Conservation (phyloP, 1,139 yeast species). For the Sugiyamaella grinbergsii region DNA sequence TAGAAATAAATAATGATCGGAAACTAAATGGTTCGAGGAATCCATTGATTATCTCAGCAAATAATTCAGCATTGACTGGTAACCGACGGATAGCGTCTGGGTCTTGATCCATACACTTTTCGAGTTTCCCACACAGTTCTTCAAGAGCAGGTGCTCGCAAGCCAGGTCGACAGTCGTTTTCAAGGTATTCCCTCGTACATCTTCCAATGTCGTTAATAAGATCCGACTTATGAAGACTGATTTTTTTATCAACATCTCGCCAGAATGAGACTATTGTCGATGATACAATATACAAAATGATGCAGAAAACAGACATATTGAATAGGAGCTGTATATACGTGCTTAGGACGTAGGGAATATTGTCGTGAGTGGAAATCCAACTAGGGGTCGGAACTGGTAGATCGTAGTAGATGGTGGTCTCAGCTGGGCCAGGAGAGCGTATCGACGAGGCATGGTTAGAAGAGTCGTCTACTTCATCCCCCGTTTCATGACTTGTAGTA, state of each 20-base stretch:
- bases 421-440: not conserved
- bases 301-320: slow-evolving; percentile 57
- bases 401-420: slow-evolving; percentile 3
- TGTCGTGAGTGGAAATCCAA: slow-evolving; percentile 46
- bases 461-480: no score
- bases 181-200: slow-evolving; percentile 67
- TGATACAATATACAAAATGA: slow-evolving; percentile 55
- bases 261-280: slow-evolving; percentile 58
- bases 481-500: not conserved
- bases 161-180: slow-evolving; percentile 62
- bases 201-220: slow-evolving; percentile 60
- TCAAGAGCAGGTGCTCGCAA: slow-evolving; percentile 66
- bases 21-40: slow-evolving; percentile 70
- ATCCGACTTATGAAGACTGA: slow-evolving; percentile 58
- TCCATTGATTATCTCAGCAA: slow-evolving; percentile 76
- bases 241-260: slow-evolving; percentile 64
- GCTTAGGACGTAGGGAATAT: slow-evolving; percentile 66
- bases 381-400: slow-evolving; percentile 29
- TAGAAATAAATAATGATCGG: slow-evolving; percentile 58
- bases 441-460: no score
- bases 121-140: slow-evolving; percentile 68
- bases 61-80: slow-evolving; percentile 68
- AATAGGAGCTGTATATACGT: slow-evolving; percentile 70
- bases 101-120: slow-evolving; percentile 78
- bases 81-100: slow-evolving; percentile 73